A percentile compares a stretch with the other conserved stretches of the same genome.
phyloP scores from a whole-genome alignment of 2,329 filamentous ascomycete genomes.

The Colletotrichum scovillei region DNA sequence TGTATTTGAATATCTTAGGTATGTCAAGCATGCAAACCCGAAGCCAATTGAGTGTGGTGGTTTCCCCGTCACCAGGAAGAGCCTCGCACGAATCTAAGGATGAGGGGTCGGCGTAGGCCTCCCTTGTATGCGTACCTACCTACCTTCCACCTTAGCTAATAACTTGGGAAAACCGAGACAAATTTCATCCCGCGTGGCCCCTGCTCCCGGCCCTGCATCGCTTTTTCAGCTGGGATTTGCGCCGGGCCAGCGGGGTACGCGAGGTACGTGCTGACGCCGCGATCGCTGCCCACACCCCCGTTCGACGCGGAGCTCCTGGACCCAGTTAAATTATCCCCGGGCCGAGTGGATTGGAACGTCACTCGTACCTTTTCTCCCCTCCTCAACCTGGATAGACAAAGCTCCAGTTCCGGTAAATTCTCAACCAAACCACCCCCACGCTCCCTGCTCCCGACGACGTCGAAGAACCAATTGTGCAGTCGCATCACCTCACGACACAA shows the following conservation, averaged over 20 bases:
- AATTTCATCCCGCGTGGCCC: neutral
- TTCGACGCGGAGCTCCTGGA: neutral
- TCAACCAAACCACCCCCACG: neutral
- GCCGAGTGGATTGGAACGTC: slow-evolving; percentile 17
- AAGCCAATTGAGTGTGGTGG: neutral
- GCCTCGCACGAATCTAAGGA: neutral
- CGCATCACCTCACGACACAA: neutral
- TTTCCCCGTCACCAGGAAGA: neutral
- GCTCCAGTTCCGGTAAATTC: neutral
- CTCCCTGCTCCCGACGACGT: neutral
- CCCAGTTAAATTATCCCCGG: slow-evolving; percentile 7
- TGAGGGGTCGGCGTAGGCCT: no score
- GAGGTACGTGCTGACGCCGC: neutral
- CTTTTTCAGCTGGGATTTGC: neutral
- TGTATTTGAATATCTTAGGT: neutral
- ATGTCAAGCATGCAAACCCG: neutral
- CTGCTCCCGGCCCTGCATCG: slow-evolving; percentile 10
- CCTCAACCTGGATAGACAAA: neutral
- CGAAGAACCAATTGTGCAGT: neutral
- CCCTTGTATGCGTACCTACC: no score
- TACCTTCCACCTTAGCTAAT: no score
- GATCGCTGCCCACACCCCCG: neutral
- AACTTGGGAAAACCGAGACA: neutral
- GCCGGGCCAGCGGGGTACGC: neutral
- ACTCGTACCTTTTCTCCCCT: neutral